Base-by-base conservation (phyloP, 148 eudicot genomes). In the Bassia scoparia region DNA sequence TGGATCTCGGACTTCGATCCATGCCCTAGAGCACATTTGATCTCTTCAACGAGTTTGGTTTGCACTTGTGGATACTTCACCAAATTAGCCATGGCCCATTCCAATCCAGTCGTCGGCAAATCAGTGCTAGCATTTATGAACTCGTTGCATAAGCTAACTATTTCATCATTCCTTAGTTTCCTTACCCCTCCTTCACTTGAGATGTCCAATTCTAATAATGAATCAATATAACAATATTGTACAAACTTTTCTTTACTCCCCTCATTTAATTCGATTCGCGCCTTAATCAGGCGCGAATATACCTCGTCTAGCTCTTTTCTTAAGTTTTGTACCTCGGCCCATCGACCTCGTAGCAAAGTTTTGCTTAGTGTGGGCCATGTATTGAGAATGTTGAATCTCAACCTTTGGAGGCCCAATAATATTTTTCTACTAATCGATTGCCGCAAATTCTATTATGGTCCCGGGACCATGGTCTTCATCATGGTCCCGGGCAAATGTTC, bases 111-210 rank as follows among this genome's bases (percentile, higher is more conserved):
- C 11, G 23, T 41, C 0, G 77, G 77, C n/a, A 74, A 74, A 69
- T 74, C 63, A 6, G 71, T 74, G 55, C 77, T 74, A 12, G 77
- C 77, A 35, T 67, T 74, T 55, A 74, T 26, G 18, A 74, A 67
- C 77, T 67, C 71, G 27, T 74, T 55, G 48, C 77, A 74, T 18
- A 43, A 74, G 54, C 44, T 67, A 4, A 74, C 71, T 50, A 74
- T 43, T 21, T 74, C 77, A 67, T 27, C 38, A 1, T 67, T 44
- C 5, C 54, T 66, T 30, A 67, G 41, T n/a, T 67, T 43, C 38
- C 71, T 67, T 21, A 21, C 59, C 13, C 56, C 65, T 30, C 54
- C 77, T 27, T 54, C 72, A 29, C 67, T 55, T 41, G 77, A 66
- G 38, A 74, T 18, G 18, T 55, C 37, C 46, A 74, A 29, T 27